These are phyloP conservation scores for Aspergillus jensenii DNA, from an alignment of 2,329 filamentous ascomycete genomes.

Conservation along the genomic window DNA sequence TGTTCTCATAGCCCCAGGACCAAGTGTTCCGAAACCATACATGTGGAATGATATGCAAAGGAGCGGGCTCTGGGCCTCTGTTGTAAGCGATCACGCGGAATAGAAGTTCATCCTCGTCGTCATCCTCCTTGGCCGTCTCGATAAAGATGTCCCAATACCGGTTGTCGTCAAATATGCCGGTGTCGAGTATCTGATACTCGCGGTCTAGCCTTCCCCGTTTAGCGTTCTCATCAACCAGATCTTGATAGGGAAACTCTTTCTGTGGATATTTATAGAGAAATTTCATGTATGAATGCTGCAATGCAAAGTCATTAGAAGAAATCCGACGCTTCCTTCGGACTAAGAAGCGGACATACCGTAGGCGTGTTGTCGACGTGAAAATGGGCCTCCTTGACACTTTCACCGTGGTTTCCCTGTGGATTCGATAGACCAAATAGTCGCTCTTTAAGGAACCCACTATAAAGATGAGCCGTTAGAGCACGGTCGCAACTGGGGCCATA, in stretches of 20 bases:
- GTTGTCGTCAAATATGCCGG: conserved; percentile 82
- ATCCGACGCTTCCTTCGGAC: background rate
- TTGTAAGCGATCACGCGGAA: conserved; percentile 98
- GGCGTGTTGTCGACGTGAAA: conserved; percentile 97
- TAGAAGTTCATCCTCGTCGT: conserved; percentile 85
- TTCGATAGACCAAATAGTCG: conserved; percentile 93
- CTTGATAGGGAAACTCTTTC: conserved; percentile 84
- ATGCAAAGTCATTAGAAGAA: conserved; percentile 9
- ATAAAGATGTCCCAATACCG: conserved; percentile 97
- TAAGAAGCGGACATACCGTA: conserved; percentile 46
- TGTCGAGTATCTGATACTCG: conserved; percentile 92
- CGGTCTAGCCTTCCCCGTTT: conserved; percentile 71
- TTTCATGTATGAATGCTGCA: conserved; percentile 96
- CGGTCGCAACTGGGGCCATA: background rate
- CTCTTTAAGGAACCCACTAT: conserved; percentile 88
- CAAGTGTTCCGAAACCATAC: conserved; percentile 98
- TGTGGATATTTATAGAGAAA: conserved; percentile 98
- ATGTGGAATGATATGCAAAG: conserved; percentile 89
- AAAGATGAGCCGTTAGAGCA: conserved; percentile 7
- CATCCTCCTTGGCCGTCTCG: conserved; percentile 90
- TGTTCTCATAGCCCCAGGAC: conserved; percentile 82
- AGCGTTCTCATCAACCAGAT: conserved; percentile 81
- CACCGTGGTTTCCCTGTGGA: conserved; percentile 94
- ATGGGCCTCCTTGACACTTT: conserved; percentile 94
- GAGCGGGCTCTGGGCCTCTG: conserved; percentile 83